phyloP scores from a whole-genome alignment of 2,329 filamentous ascomycete species.

The Monosporascus sp. region DNA sequence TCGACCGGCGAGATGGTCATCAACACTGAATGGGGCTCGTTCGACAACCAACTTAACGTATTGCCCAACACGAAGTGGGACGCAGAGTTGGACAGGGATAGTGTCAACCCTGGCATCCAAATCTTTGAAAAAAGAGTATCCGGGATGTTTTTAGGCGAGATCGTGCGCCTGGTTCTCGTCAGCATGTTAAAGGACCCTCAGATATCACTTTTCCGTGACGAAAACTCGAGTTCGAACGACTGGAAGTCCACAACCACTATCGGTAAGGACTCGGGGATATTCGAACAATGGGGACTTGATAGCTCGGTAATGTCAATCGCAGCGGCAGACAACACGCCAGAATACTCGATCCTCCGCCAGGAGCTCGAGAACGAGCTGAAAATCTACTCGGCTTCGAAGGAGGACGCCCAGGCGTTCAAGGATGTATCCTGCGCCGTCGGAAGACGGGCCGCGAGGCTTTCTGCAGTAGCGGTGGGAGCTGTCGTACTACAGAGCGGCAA shows the following conservation, averaged over 20 bases:
- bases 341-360: conserved; percentile 68
- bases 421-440: conserved; percentile 76
- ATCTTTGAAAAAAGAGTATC: conserved; percentile 99
- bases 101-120: conserved; percentile 87
- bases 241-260: conserved; percentile 65
- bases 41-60: conserved; percentile 88
- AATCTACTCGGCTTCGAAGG: conserved; percentile 68
- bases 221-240: conserved; percentile 66
- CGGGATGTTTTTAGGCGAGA: conserved; percentile 97
- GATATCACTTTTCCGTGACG: conserved; percentile 69
- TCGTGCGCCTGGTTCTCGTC: conserved; percentile 72
- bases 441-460: conserved; percentile 79
- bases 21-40: conserved; percentile 98
- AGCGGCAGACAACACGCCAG: conserved; percentile 69
- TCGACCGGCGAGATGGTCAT: conserved; percentile 92
- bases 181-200: conserved; percentile 63
- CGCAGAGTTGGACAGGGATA: conserved; percentile 67
- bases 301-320: conserved; percentile 85
- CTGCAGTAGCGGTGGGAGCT: conserved; percentile 81
- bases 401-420: conserved; percentile 87
- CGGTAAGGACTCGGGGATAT: conserved; percentile 59
- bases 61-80: conserved; percentile 85
- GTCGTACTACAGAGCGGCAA: conserved; percentile 76
- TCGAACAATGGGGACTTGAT: conserved; percentile 82
- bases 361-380: conserved; percentile 71